Base-by-base conservation (phyloP, 2,329 filamentous ascomycete genomes). In the Microdochium bolleyi region DNA sequence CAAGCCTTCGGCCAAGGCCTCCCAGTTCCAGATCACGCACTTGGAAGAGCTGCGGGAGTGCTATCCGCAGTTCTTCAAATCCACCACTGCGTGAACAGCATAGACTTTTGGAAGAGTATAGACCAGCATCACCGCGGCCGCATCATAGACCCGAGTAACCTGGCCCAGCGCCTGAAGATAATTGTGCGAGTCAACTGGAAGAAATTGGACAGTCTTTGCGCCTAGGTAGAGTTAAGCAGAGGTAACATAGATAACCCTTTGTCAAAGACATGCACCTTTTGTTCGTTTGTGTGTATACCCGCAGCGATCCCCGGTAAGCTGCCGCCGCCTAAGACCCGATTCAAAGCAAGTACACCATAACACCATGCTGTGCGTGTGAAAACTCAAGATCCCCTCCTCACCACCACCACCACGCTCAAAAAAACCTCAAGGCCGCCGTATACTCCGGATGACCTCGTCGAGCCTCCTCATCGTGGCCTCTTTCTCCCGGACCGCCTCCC, bases 51-150 rank as follows among this genome's bases (percentile, higher is more conserved):
- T 99, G 54, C 82, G 88, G 48, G 72, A 72, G 0, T 69, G 88
- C 11, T 97, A 92, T 59, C 91, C 94, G 0, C 84, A 95, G 53
- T 83, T 96, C 56, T 96, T 99, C 77, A 94, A 88, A 68, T 72
- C 71, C 4, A 61, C 57, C 19, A 61, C 16, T 19, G 41, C 21
- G 3, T 19, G n/a, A 22, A 22, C 22, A 2, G 8, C 22, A 19
- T 3, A 24, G n/a, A 16, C 16, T 46, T 11, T 8, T 21, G 19
- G 8, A 46, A 19, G 13, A 19, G 5, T 30, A 30, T 5, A 30
- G 27, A 30, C 27, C 27, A 30, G 27, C 11, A 11, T 30, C 58
- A 64, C 65, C 64, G 61, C 61, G 56, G 49, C 54, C 53, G 51
- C 25, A 38, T 46, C n/a, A 53, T 30, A 30, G 5, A 30, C 5